Conservation (phyloP, 306 rosid species). For the Potentilla sterilis region DNA sequence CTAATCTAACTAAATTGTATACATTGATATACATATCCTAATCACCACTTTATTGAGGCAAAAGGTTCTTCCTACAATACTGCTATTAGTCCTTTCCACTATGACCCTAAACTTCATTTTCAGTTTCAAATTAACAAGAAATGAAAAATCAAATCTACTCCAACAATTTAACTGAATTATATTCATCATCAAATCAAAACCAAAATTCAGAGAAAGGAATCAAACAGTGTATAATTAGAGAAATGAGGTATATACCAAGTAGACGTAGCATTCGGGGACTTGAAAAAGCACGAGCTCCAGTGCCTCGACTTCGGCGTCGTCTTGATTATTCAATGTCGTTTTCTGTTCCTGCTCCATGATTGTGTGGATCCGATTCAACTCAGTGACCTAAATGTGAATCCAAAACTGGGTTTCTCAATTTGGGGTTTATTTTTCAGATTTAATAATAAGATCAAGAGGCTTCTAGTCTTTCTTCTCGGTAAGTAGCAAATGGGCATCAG, state of each 20-base stretch:
- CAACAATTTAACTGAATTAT: no score
- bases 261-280: constrained; percentile 91
- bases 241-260: constrained; percentile 45
- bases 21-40: not conserved
- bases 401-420: constrained; percentile 21
- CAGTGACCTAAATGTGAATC: constrained; percentile 22
- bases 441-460: not conserved
- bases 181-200: no score
- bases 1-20: not conserved
- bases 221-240: no score
- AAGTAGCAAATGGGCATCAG: not conserved
- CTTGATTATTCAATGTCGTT: constrained; percentile 38
- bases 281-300: constrained; percentile 87
- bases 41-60: no score
- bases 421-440: not conserved
- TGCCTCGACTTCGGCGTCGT: constrained; percentile 52
- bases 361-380: constrained; percentile 1
- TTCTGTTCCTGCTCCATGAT: constrained; percentile 63
- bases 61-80: no score
- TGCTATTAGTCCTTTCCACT: no score
- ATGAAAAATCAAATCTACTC: no score
- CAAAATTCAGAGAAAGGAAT: not conserved
- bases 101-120: no score
- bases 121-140: no score
- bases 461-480: not conserved